Conservation (phyloP, 768 basidiomycete species). For the Suillus spraguei region DNA sequence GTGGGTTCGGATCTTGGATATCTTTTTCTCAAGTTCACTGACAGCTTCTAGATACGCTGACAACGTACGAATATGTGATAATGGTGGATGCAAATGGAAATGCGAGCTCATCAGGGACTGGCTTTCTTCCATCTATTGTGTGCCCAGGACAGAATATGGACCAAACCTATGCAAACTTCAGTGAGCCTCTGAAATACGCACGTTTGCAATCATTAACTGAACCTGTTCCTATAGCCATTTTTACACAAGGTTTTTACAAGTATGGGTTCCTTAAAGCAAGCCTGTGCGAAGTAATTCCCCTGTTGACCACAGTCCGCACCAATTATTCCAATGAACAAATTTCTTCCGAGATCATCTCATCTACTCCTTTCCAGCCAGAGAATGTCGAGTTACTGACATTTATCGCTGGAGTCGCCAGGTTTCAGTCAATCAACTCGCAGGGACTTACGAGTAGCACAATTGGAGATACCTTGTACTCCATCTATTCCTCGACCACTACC, state of each 20-base stretch:
- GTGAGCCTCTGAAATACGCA: neutral
- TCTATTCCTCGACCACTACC: neutral
- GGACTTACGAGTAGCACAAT: neutral
- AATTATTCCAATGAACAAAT: constrained; percentile 6
- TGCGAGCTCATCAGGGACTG: neutral
- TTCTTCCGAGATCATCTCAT: neutral
- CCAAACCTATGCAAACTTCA: constrained; percentile 6
- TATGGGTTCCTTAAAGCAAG: constrained; percentile 14
- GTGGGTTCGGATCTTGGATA: neutral
- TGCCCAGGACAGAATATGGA: constrained; percentile 12
- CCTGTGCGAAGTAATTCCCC: constrained; percentile 6
- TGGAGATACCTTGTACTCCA: neutral
- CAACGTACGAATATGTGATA: constrained; percentile 11
- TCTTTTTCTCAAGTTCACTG: neutral
- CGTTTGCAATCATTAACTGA: neutral
- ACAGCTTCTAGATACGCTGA: neutral
- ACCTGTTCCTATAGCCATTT: constrained; percentile 7
- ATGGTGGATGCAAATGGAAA: constrained; percentile 3
- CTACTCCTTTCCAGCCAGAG: neutral
- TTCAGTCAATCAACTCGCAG: neutral
- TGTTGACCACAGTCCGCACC: neutral
- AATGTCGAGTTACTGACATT: constrained; percentile 16
- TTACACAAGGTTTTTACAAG: constrained; percentile 8
- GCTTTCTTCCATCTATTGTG: constrained; percentile 14
- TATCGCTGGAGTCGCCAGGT: constrained; percentile 14